Evolutionary conservation across 2,329 filamentous ascomycete genomes (phyloP), one percentile per base, ranked within the genome.

Genomic region (Botrytis porri): DNA sequence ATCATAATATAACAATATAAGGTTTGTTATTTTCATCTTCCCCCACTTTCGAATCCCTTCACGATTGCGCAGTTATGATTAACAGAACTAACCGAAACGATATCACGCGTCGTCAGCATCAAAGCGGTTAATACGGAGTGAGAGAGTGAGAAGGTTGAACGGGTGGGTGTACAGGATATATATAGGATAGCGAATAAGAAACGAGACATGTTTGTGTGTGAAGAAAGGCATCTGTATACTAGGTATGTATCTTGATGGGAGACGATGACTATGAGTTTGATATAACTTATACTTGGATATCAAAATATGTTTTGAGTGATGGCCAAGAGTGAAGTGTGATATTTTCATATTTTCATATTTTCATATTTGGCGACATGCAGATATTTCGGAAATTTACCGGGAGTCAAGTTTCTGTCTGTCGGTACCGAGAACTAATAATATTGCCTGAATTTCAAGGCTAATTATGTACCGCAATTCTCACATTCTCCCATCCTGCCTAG

Each of bases 91-190:
- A 51, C 25, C 57, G 29, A 32, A 51, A 51, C n/a, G 22, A 64
- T 41, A 61, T 70, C 32, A 70, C 69, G 69, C 69, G 69, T 70
- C 57, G 57, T 63, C 69, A 63, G 69, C 57, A 61, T 29, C 67
- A 32, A 48, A 48, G 67, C 69, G 43, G 57, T 37, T 61, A 4
- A 25, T 10, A 62, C 14, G 41, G 57, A 32, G 37, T 69, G 14
- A 32, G 29, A 25, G 57, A 43, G 37, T 57, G 8, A 57, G 29
- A 25, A 35, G 29, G 45, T 14, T 37, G 4, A 39, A 54, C 35
- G 4, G n/a, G n/a, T 54, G 25, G 20, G 10, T 57, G 32, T 29
- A 41, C 4, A 43, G 16, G 39, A 29, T 43, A 18, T 20, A 29
- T n/a, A 48, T 48, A 18, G 18, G 22, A 54, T 41, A 39, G 43